Base-by-base conservation (phyloP, 495 filamentous ascomycete species). In the Tetracladium setigerum region DNA sequence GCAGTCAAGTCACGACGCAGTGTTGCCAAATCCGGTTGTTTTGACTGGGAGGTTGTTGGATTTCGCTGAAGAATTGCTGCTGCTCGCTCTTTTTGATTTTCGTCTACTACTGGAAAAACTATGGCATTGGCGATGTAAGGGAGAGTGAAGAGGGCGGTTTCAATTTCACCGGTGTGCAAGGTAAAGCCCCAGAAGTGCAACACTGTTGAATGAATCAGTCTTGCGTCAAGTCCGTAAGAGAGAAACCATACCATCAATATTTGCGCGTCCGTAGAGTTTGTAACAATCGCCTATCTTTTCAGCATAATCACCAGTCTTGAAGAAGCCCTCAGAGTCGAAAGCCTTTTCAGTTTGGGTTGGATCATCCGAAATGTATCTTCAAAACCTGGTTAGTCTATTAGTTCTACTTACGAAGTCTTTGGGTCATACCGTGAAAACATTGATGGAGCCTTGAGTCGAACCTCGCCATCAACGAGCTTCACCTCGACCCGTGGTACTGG, bases 131-230 rank as follows among this genome's bases (percentile, higher is more conserved):
- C 16, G n/a, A 49, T 44, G 18, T 49, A 49, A n/a, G 30, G 47
- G 22, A 49, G 47, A 44, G 30, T 22, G n/a, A 49, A 30, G 38
- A 49, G 38, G 13, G 47, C 47, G 27, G 18, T 36, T 43, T 49
- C 47, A 32, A 49, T 37, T 44, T 49, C 47, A 30, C 38, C 30
- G 14, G 47, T 43, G 17, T 43, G 38, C 7, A 49, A 35, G 14
- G 47, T 49, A 18, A 49, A 43, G 32, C 47, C 47, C 47, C 47
- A 49, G 36, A 49, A 49, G 31, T 49, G 47, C 4, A 49, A n/a
- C 10, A 49, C 47, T 49, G 17, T 27, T 16, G n/a, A 27, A n/a
- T 34, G 16, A 11, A 22, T 49, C 38, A 49, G 47, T 24, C 30
- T 40, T 40, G 7, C 32, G 17, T 48, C 12, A 30, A 41, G n/a